Conservation (phyloP, 768 basidiomycete genomes). For the Dacryopinax primogenitus region DNA sequence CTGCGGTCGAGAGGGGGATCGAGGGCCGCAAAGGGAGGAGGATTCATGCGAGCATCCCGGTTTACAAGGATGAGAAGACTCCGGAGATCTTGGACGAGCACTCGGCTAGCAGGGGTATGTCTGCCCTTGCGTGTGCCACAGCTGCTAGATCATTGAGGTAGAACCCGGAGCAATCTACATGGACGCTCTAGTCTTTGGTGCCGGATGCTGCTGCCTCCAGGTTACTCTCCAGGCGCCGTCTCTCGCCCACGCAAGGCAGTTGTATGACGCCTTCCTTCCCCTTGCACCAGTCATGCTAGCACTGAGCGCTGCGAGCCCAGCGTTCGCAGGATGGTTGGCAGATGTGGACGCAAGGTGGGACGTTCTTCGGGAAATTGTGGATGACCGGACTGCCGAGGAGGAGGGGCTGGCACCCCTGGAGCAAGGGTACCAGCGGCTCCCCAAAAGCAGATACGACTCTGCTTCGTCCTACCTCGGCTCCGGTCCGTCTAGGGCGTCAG, state of each 20-base stretch:
- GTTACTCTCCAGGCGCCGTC: constrained; percentile 96
- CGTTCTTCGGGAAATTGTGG: constrained; percentile 93
- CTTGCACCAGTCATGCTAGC: constrained; percentile 93
- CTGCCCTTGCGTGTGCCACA: too few relatives aligned
- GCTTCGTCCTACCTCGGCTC: constrained; percentile 87
- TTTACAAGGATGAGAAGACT: constrained; percentile 79
- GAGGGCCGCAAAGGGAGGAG: constrained; percentile 83
- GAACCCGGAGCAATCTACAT: constrained; percentile 89
- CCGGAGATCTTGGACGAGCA: constrained; percentile 87
- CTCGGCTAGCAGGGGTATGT: constrained; percentile 67
- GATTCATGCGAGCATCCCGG: constrained; percentile 86
- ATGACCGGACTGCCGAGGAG: constrained; percentile 92
- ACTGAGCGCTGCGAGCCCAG: constrained; percentile 83
- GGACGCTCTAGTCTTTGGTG: constrained; percentile 99
- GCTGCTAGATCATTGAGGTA: too few relatives aligned
- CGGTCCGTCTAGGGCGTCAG: constrained; percentile 66
- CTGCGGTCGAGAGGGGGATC: constrained; percentile 98
- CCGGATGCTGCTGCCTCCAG: constrained; percentile 97
- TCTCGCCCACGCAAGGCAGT: constrained; percentile 74
- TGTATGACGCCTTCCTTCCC: constrained; percentile 92
- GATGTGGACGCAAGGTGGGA: constrained; percentile 99
- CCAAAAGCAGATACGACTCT: constrained; percentile 95
- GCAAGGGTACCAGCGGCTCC: constrained; percentile 62
- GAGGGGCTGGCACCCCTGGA: constrained; percentile 77
- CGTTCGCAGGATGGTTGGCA: constrained; percentile 86